Conservation (phyloP, 140 eudicot species). For the Flaveria floridana region DNA sequence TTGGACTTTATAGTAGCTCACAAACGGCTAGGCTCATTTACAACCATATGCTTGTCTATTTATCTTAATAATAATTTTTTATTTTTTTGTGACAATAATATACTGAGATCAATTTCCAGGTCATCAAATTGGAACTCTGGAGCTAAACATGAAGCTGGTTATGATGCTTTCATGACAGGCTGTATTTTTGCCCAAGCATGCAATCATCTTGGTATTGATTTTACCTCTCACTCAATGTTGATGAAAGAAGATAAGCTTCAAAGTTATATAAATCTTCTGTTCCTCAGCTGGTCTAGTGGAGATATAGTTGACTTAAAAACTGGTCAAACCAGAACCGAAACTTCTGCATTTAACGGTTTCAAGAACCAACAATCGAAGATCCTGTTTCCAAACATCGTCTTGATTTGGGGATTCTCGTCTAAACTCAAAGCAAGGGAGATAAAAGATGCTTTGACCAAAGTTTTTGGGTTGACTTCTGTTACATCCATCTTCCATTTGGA, state of each 20-base stretch:
- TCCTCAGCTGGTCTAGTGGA: slow-evolving; percentile 80
- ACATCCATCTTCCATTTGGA: slow-evolving; percentile 63
- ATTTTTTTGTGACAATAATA: not conserved
- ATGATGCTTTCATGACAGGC: slow-evolving; percentile 98
- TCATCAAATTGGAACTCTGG: slow-evolving; percentile 95
- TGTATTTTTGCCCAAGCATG: slow-evolving; percentile 88
- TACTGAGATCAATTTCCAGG: slow-evolving; percentile 39
- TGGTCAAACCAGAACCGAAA: slow-evolving; percentile 44
- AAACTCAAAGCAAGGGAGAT: slow-evolving; percentile 62
- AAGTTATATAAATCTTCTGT: slow-evolving; percentile 61
- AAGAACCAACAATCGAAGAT: slow-evolving; percentile 36
- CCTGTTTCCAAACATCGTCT: slow-evolving; percentile 46
- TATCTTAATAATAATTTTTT: not conserved
- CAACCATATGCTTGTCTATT: not conserved
- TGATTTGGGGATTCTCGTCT: slow-evolving; percentile 71
- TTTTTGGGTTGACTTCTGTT: slow-evolving; percentile 60
- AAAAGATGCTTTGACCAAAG: slow-evolving; percentile 55
- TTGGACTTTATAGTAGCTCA: not conserved
- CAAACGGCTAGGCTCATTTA: not conserved
- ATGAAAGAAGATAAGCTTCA: slow-evolving; percentile 57
- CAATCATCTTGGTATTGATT: slow-evolving; percentile 58
- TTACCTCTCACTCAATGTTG: slow-evolving; percentile 31
- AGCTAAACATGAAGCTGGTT: slow-evolving; percentile 96
- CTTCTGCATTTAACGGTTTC: slow-evolving; percentile 26
- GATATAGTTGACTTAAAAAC: slow-evolving; percentile 67